Percentiles rank a stretch among this genome's conserved stretches.
Conservation (phyloP, 495 filamentous ascomycete species). For the Podospora conica region DNA sequence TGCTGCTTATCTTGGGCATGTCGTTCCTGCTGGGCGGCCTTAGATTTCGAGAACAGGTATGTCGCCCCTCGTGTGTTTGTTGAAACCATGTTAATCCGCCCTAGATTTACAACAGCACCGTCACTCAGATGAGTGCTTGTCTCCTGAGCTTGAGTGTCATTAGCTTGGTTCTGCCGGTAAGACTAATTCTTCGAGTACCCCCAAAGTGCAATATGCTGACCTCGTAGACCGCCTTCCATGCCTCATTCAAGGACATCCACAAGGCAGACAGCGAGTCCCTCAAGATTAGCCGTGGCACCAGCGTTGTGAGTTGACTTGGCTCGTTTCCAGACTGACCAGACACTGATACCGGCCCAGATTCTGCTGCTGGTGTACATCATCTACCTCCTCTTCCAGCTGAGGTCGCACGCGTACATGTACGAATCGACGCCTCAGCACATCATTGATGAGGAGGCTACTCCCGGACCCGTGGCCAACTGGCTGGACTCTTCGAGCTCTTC, state of each 20-base stretch:
- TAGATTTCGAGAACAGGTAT: slow-evolving; percentile 77
- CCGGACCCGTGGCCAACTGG: slow-evolving; percentile 75
- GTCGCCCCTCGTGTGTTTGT: neutral
- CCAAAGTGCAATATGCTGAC: neutral
- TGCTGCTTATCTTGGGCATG: slow-evolving; percentile 87
- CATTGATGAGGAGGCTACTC: slow-evolving; percentile 81
- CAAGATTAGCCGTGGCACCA: slow-evolving; percentile 83
- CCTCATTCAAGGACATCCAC: slow-evolving; percentile 61
- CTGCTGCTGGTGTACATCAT: slow-evolving; percentile 76
- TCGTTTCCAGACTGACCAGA: neutral
- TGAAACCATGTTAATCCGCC: slow-evolving; percentile 17
- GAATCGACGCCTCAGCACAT: slow-evolving; percentile 83
- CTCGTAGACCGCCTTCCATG: slow-evolving; percentile 74
- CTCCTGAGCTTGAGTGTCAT: slow-evolving; percentile 83
- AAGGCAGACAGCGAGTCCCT: slow-evolving; percentile 64
- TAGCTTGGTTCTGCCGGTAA: slow-evolving; percentile 70
- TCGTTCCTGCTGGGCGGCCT: slow-evolving; percentile 81
- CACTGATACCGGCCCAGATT: slow-evolving; percentile 40
- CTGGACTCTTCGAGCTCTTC: slow-evolving; percentile 64
- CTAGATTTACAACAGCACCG: slow-evolving; percentile 87
- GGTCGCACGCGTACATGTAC: slow-evolving; percentile 87
- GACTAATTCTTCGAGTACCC: slow-evolving; percentile 6
- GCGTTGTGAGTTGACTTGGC: slow-evolving; percentile 54
- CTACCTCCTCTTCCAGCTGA: slow-evolving; percentile 86
- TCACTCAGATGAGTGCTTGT: slow-evolving; percentile 93